Conservation (phyloP, 2,329 filamentous ascomycete genomes). For the Westerdykella aurantiaca region DNA sequence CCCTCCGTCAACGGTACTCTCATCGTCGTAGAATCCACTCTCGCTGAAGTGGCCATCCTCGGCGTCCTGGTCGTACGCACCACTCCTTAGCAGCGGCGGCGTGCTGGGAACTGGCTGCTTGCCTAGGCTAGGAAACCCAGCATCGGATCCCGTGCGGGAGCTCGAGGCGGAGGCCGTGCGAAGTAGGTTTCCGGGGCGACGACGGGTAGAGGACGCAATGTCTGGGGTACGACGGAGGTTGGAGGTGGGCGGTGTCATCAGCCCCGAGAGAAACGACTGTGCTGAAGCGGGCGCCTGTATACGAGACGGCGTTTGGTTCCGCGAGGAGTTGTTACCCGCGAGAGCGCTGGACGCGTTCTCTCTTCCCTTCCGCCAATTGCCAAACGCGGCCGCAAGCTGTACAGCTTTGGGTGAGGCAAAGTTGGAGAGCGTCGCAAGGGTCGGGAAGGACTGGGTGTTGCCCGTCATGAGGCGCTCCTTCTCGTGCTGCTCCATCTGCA, state of each 20-base stretch:
- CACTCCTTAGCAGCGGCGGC: slow-evolving; percentile 51
- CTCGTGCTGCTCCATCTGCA: slow-evolving; percentile 98
- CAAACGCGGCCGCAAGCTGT: slow-evolving; percentile 94
- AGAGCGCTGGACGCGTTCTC: slow-evolving; percentile 45
- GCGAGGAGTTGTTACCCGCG: slow-evolving; percentile 27
- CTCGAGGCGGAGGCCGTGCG: slow-evolving; percentile 19
- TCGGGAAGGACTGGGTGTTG: slow-evolving; percentile 56
- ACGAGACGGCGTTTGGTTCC: slow-evolving; percentile 31
- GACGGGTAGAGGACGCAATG: slow-evolving; percentile 31
- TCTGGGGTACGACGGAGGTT: slow-evolving; percentile 59
- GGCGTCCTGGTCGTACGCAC: slow-evolving; percentile 56
- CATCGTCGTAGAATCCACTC: slow-evolving; percentile 46
- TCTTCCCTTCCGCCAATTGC: slow-evolving; percentile 76
- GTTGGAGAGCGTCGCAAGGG: slow-evolving; percentile 69
- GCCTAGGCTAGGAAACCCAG: slow-evolving; percentile 28
- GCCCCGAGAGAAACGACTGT: slow-evolving; percentile 64
- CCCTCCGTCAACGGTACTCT: slow-evolving; percentile 41
- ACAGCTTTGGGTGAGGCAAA: slow-evolving; percentile 78
- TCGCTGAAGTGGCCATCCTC: slow-evolving; percentile 47
- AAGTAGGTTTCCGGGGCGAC: slow-evolving; percentile 14
- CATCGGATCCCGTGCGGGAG: slow-evolving; percentile 24
- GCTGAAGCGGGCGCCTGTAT: slow-evolving; percentile 39
- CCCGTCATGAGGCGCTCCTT: slow-evolving; percentile 76
- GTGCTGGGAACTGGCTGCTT: slow-evolving; percentile 37
- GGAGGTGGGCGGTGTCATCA: slow-evolving; percentile 84